These are phyloP conservation scores for Cornus controversa DNA, from an alignment of 148 eudicot genomes.

Conservation along the genomic window DNA sequence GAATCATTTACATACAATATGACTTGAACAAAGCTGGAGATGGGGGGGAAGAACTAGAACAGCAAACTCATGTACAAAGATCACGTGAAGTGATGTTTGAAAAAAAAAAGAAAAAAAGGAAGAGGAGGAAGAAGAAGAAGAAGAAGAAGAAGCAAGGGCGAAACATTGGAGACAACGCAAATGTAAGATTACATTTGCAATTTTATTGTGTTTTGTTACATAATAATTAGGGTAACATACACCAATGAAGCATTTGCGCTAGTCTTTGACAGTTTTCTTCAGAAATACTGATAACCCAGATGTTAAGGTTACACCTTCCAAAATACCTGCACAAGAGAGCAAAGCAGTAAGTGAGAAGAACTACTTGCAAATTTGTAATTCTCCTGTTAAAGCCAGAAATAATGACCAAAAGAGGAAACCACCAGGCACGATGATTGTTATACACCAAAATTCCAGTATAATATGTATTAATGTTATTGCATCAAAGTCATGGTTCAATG, in stretches of 20 bases:
- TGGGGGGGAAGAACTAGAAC: too few species aligned
- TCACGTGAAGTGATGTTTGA: too few species aligned
- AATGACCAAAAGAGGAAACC: background rate
- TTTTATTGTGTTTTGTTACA: background rate
- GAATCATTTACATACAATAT: background rate
- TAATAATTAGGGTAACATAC: background rate
- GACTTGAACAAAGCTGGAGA: background rate
- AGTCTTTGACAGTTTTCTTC: background rate
- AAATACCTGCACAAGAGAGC: slow-evolving; percentile 6
- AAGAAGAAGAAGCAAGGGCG: background rate
- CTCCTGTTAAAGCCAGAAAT: background rate
- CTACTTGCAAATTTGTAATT: background rate
- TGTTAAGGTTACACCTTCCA: background rate
- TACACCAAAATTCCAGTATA: background rate
- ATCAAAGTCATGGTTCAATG: background rate
- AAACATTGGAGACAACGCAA: background rate
- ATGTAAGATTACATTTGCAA: background rate
- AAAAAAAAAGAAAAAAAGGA: too few species aligned
- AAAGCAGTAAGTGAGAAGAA: background rate
- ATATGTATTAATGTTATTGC: background rate
- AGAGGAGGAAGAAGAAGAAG: too few species aligned
- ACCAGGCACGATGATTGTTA: background rate
- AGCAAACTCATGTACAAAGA: too few species aligned
- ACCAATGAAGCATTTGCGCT: slow-evolving; percentile 8
- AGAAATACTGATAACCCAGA: background rate